Base-by-base conservation (phyloP, 208 protist genomes). In the Porcisia hertigi region DNA sequence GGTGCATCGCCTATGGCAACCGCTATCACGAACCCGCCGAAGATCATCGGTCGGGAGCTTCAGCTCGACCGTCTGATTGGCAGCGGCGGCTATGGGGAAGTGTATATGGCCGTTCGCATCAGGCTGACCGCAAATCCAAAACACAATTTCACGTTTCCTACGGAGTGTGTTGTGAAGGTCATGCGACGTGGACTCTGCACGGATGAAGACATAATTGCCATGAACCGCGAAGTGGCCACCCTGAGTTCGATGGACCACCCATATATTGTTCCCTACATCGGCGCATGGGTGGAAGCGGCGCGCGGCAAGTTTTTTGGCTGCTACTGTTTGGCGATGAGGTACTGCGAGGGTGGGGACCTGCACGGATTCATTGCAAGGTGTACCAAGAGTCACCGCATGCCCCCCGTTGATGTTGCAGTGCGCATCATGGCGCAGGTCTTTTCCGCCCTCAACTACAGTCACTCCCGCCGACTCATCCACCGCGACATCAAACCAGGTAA, bases 401-500 rank as follows among this genome's bases (percentile, higher is more conserved):
- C 88, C 18, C 77, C 89, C 14, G 69, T 84, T 34, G 84, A 88
- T 12, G 45, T 92, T 55, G 80, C 96, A 30, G 82, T 92, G 55
- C 77, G 83, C 57, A 84, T 95, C 39, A 96, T 98, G 85, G 77
- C 86, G 39, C 90, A 97, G 55, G 85, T 97, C 12, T 85, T 94
- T 54, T 91, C 91, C 14, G 96, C 92, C 0, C 83, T 98, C 41
- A 93, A 97, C 80, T 97, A 94, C 85, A 90, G 81, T 67, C 95
- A 98, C 82, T 83, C 91, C 6, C 83, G 92, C 39, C 75, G 81
- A 49, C 75, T 98, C 41, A 92, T 98, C 60, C 96, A 98, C 79
- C 85, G 96, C 25, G 96, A 98, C 71, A 95, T 98, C 62, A 98
- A 98, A 77, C 89, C 96, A 3, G 96, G 88, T 20, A 98, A 98